Conservation (phyloP, 2,329 filamentous ascomycete species). For the Stachybotrys echinatus region DNA sequence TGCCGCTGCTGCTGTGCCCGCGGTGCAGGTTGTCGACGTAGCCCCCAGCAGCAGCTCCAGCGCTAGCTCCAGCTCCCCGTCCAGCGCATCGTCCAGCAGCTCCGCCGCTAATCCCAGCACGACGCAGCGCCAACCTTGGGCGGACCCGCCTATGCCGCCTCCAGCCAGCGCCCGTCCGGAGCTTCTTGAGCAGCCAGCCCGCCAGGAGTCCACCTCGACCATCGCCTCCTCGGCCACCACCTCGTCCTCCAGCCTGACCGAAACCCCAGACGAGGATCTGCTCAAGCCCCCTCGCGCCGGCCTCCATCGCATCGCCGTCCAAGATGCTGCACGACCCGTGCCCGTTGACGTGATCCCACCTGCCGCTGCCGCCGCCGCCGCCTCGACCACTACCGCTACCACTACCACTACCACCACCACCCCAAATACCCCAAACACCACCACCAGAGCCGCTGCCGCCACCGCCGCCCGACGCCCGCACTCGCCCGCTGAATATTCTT, state of each 20-base stretch:
- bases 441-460: background rate
- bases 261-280: background rate
- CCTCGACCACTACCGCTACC: too few relatives aligned
- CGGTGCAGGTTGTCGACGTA: background rate
- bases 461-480: background rate
- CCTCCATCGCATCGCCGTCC: background rate
- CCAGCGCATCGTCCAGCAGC: slow-evolving; percentile 12
- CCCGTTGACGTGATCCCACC: background rate
- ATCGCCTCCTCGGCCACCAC: slow-evolving; percentile 14
- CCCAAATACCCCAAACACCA: too few relatives aligned
- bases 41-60: slow-evolving; percentile 1
- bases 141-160: background rate
- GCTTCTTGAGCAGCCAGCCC: slow-evolving; percentile 11
- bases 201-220: slow-evolving; percentile 11
- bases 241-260: slow-evolving; percentile 1
- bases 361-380: too few relatives aligned
- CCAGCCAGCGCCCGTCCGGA: slow-evolving; percentile 4
- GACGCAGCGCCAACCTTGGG: background rate
- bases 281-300: background rate
- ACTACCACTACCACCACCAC: too few relatives aligned
- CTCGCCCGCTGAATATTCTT: background rate
- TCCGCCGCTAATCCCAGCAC: slow-evolving; percentile 12
- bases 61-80: slow-evolving; percentile 3
- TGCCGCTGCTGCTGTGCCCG: background rate
- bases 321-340: background rate